These are phyloP conservation scores for Candida freyschussii DNA, from an alignment of 1,139 yeast genomes.

Conservation along the genomic window DNA sequence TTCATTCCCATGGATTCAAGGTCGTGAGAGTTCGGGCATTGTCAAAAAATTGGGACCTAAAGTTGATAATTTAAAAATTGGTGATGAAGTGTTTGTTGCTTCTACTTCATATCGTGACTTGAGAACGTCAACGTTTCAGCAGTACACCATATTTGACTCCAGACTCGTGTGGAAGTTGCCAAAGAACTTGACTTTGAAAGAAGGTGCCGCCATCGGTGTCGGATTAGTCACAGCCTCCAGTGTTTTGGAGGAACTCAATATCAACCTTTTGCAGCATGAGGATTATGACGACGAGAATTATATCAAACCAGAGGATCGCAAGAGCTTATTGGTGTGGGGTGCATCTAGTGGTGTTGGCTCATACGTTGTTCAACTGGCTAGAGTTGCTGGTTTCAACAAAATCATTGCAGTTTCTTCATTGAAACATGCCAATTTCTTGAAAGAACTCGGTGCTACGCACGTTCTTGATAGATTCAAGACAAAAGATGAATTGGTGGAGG, in stretches of 20 bases:
- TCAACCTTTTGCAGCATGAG: constrained; percentile 17
- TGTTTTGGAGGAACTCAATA: constrained; percentile 32
- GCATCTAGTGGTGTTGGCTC: constrained; percentile 45
- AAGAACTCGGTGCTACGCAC: constrained; percentile 36
- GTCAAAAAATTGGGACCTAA: constrained; percentile 33
- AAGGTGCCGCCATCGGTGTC: constrained; percentile 45
- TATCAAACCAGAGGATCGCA: constrained; percentile 10
- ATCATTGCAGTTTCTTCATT: constrained; percentile 39
- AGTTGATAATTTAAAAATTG: constrained; percentile 29
- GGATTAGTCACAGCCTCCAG: constrained; percentile 44
- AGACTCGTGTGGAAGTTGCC: constrained; percentile 42
- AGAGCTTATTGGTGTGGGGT: constrained; percentile 41
- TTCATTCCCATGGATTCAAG: constrained; percentile 47
- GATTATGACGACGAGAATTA: constrained; percentile 9
- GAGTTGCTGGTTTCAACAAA: constrained; percentile 33
- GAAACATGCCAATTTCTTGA: constrained; percentile 32
- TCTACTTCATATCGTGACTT: constrained; percentile 44
- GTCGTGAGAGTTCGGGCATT: constrained; percentile 42
- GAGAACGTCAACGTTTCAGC: constrained; percentile 44
- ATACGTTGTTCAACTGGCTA: constrained; percentile 39
- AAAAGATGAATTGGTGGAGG: constrained; percentile 25
- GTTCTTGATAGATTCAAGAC: constrained; percentile 35
- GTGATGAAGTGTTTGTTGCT: constrained; percentile 38
- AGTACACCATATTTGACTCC: constrained; percentile 40
- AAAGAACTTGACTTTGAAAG: constrained; percentile 29